These are phyloP conservation scores for Hibiscus trionum DNA, from an alignment of 345 rosid genomes.

Conservation along the genomic window DNA sequence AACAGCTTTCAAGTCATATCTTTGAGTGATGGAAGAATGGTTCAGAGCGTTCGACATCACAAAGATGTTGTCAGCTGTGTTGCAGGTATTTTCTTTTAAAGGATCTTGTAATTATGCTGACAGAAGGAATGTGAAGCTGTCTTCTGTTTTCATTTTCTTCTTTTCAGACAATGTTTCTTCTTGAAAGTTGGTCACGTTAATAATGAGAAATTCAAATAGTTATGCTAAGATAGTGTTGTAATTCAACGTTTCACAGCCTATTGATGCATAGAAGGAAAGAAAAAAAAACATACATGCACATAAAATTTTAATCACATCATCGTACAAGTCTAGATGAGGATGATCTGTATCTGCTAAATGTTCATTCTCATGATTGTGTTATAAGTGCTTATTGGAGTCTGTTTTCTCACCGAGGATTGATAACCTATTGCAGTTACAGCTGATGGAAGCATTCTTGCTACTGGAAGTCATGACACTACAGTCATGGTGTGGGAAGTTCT, in stretches of 20 bases:
- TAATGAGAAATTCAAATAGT: background rate
- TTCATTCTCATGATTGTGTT: background rate
- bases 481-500: slow-evolving; percentile 92
- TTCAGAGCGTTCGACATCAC: slow-evolving; percentile 92
- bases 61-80: slow-evolving; percentile 97
- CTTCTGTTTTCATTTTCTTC: background rate
- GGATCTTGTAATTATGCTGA: background rate
- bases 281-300: background rate
- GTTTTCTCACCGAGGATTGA: slow-evolving; percentile 10
- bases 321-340: background rate
- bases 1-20: slow-evolving; percentile 90
- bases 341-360: background rate
- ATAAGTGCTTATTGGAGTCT: background rate
- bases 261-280: background rate
- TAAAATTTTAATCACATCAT: background rate
- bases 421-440: slow-evolving; percentile 60
- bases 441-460: slow-evolving; percentile 81
- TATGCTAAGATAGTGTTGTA: background rate
- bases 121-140: background rate
- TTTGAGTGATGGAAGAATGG: slow-evolving; percentile 79
- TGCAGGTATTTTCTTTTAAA: slow-evolving; percentile 56
- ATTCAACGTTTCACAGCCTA: background rate
- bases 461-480: slow-evolving; percentile 95
- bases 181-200: background rate
- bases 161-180: background rate